Base-by-base conservation (phyloP, 73 alveolate species). In the Paramecium octaurelia region DNA sequence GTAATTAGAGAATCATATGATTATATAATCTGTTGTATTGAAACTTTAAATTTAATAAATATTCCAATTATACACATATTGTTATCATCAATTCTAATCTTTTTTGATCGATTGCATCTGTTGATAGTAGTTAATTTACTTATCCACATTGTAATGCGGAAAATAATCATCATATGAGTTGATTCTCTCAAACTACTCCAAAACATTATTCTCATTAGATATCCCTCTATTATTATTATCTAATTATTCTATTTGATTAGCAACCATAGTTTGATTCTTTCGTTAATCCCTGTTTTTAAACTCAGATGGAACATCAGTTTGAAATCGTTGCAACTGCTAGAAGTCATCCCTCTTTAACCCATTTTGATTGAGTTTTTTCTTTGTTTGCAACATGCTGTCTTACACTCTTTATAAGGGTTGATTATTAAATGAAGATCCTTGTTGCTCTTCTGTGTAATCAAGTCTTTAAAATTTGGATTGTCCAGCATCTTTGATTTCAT, bases 1-100 rank as follows among this genome's bases (percentile, higher is more conserved):
- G 91, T 31, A 80, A 42, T 80, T 42, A 80, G 91, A 42, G 91
- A 24, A 43, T 80, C 11, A 80, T 80, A 80, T 80, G 91, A 80
- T 40, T 54, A 54, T 64, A 31, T 64, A 64, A 12, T 64, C 1
- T 64, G 46, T 64, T 64, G 50, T 64, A 59, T 59, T 48, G 60
- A 48, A 48, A 48, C 60, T 48, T 48, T 48, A 12, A 46, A 48
- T 12, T 48, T 4, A 12, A 16, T 48, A 48, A 14, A 40, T 40
- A 40, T 40, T 8, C 2, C 2, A 8, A 7, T 40, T 40, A 40
- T 40, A 36, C 0, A 36, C 43, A 44, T 16, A 48, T 48, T 48
- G 6, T 54, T 18, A 54, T 54, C 12, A 54, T 18, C 21, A 54
- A 54, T 18, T 18, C 6, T 54, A 16, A 16, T 18, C 34, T 18